Base-by-base conservation (phyloP, 768 basidiomycete genomes). In the Gloeophyllum trabeum region DNA sequence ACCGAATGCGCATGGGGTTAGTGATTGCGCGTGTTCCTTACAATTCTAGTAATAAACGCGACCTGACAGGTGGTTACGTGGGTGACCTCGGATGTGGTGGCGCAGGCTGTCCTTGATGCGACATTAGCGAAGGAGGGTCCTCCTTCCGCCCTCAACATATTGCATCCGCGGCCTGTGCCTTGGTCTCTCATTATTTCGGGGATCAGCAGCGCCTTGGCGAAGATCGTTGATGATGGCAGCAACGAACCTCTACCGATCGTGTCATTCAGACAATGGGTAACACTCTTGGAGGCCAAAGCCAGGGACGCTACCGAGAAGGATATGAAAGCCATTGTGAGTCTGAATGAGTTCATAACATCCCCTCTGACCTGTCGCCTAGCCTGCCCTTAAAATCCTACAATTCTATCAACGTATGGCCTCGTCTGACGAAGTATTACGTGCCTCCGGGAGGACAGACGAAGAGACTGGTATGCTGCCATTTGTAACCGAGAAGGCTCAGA, bases 21-120 rank as follows among this genome's bases (percentile, higher is more conserved):
- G n/a, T n/a, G n/a, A n/a, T n/a, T n/a, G n/a, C n/a, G n/a, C n/a
- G 5, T n/a, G n/a, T n/a, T n/a, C n/a, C n/a, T n/a, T n/a, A n/a
- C n/a, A n/a, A n/a, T n/a, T n/a, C n/a, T n/a, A n/a, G n/a, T n/a
- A n/a, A n/a, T n/a, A n/a, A n/a, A n/a, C n/a, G n/a, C n/a, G n/a
- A n/a, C n/a, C n/a, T n/a, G 16, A 5, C 35, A 59, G 53, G 32
- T 46, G 2, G 53, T 61, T 2, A 59, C 61, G 13, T 69, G 67
- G 67, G 39, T 68, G 10, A 55, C 60, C 5, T 52, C 61, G 28
- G 54, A 66, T 34, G 57, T 58, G 14, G 64, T 64, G 1, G 53
- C 61, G 0, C 42, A 46, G 13, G 44, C 59, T 24, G 48, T 66
- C 10, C 26, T 62, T 5, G 64, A 67, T 43, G 47, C 62, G 5